Evolutionary conservation across 2,329 filamentous ascomycete species (phyloP).

Genomic region (Grosmannia serpens): DNA sequence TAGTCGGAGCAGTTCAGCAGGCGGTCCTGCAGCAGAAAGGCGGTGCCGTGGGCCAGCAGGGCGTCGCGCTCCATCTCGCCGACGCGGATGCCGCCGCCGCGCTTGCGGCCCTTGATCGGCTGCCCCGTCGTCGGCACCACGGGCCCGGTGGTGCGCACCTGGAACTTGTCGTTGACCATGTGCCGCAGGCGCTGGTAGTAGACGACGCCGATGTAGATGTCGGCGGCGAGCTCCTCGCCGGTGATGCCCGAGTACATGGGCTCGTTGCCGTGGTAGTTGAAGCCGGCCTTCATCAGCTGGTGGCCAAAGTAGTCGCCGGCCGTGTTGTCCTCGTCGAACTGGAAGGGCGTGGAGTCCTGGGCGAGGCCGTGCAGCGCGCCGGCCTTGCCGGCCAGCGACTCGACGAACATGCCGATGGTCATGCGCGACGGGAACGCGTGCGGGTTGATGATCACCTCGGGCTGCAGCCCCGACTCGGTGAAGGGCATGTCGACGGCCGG

Average conservation of each 20-base stretch:
- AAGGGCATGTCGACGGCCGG: constrained; percentile 91
- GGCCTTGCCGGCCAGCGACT: constrained; percentile 90
- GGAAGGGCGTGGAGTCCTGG: constrained; percentile 91
- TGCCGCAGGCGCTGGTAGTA: constrained; percentile 97
- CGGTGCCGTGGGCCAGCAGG: constrained; percentile 85
- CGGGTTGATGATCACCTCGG: constrained; percentile 97
- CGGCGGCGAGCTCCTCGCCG: constrained; percentile 81
- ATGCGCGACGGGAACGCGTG: constrained; percentile 99
- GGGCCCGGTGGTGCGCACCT: constrained; percentile 90
- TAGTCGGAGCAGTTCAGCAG: constrained; percentile 97
- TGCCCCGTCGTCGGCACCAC: constrained; percentile 86
- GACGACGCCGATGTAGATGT: constrained; percentile 94
- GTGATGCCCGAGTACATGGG: constrained; percentile 98
- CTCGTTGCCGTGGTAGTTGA: constrained; percentile 97
- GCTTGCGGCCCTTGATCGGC: constrained; percentile 91
- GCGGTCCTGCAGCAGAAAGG: constrained; percentile 88
- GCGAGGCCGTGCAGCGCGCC: constrained; percentile 91
- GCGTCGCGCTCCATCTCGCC: constrained; percentile 99
- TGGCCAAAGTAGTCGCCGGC: constrained; percentile 93
- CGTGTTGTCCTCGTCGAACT: constrained; percentile 84
- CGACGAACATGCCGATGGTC: constrained; percentile 99
- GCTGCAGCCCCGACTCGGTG: constrained; percentile 90
- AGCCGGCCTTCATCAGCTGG: constrained; percentile 87
- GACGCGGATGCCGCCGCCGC: constrained; percentile 95
- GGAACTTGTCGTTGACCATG: constrained; percentile 99